phyloP scores from a whole-genome alignment of 169 alveolate genomes.

The Eimeria necatrix region DNA sequence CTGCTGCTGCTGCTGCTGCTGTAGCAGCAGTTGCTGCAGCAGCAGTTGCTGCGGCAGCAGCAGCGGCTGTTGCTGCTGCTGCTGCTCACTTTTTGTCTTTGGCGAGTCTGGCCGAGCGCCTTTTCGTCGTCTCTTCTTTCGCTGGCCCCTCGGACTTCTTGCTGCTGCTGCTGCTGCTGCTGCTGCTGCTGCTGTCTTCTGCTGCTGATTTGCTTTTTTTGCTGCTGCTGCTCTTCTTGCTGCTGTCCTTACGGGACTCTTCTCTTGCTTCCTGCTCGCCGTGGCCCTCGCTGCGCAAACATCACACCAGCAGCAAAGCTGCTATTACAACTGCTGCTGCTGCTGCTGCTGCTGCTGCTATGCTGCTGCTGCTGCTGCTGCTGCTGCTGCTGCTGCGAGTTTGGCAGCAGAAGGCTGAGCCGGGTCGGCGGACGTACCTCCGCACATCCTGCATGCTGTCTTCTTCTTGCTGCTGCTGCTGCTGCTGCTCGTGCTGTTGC shows the following conservation, averaged over 20 bases:
- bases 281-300: neutral
- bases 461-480: neutral
- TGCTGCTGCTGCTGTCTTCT: neutral
- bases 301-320: neutral
- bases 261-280: neutral
- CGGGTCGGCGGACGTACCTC: neutral
- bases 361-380: too few relatives aligned
- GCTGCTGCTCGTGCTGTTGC: neutral
- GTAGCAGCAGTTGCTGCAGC: too few relatives aligned
- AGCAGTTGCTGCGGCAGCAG: neutral
- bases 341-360: conserved; percentile 8
- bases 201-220: neutral
- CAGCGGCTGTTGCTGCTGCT: conserved; percentile 36
- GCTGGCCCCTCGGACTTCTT: neutral
- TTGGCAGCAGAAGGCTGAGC: too few relatives aligned
- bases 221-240: conserved; percentile 44
- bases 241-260: neutral
- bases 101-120: conserved; percentile 31
- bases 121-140: neutral
- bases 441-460: neutral
- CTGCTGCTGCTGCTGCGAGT: conserved; percentile 52
- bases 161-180: conserved; percentile 28
- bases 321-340: neutral
- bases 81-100: conserved; percentile 39
- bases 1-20: too few relatives aligned